These are phyloP conservation scores for Vigna nakashimae DNA, from an alignment of 306 rosid species.

Conservation along the genomic window DNA sequence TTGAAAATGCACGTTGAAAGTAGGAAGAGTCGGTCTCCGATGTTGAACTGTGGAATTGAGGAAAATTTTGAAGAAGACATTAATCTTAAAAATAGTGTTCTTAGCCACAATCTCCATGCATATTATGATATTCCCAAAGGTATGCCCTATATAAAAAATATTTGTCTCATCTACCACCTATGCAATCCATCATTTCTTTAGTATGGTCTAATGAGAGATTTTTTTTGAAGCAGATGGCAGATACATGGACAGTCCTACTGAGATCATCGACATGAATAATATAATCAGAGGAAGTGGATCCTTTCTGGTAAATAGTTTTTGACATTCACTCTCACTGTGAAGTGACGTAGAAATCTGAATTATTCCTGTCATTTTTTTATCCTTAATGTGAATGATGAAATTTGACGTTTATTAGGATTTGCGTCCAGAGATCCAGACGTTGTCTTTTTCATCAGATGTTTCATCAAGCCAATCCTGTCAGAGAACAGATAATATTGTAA, in stretches of 20 bases:
- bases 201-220: slow-evolving; percentile 38
- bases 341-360: neutral
- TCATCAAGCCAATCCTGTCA: slow-evolving; percentile 49
- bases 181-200: slow-evolving; percentile 31
- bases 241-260: slow-evolving; percentile 29
- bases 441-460: slow-evolving; percentile 43
- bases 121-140: slow-evolving; percentile 54
- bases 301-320: slow-evolving; percentile 51
- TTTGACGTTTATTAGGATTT: slow-evolving; percentile 50
- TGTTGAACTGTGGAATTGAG: slow-evolving; percentile 40
- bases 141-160: slow-evolving; percentile 36
- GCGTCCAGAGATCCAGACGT: slow-evolving; percentile 48
- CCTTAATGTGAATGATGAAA: slow-evolving; percentile 35
- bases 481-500: slow-evolving; percentile 40
- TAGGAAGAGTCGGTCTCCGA: slow-evolving; percentile 41
- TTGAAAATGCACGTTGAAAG: slow-evolving; percentile 45
- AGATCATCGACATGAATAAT: slow-evolving; percentile 26
- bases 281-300: slow-evolving; percentile 45
- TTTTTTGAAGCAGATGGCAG: slow-evolving; percentile 45
- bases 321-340: neutral
- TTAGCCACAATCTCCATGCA: slow-evolving; percentile 32
- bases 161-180: slow-evolving; percentile 24
- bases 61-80: slow-evolving; percentile 39
- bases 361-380: slow-evolving; percentile 5
- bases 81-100: slow-evolving; percentile 37